phyloP scores from a whole-genome alignment of 1,284 basidiomycete genomes.

The Ceraceosorus bombacis region DNA sequence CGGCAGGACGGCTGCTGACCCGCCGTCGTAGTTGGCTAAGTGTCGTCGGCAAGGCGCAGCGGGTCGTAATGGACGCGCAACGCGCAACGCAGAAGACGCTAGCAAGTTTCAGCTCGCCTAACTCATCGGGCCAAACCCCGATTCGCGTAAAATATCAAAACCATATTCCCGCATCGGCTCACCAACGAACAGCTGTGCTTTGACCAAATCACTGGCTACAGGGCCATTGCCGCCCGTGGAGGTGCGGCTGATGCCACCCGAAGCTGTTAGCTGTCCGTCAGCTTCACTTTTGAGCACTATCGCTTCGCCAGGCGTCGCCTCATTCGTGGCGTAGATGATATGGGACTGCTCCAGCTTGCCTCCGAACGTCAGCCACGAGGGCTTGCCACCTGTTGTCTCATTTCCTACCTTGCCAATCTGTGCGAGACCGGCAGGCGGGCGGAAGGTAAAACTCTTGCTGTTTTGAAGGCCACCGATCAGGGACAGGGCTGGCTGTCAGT shows the following conservation, averaged over 20 bases:
- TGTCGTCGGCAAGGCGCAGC: too few relatives aligned
- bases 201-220: constrained; percentile 10
- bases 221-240: constrained; percentile 8
- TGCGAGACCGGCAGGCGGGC: too few relatives aligned
- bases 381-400: background rate
- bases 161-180: background rate
- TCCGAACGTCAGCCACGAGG: constrained; percentile 4
- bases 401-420: too few relatives aligned
- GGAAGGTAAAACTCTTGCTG: too few relatives aligned
- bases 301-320: background rate
- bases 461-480: too few relatives aligned
- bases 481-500: too few relatives aligned
- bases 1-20: constrained; percentile 15
- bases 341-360: background rate
- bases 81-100: background rate
- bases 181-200: constrained; percentile 8
- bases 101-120: background rate
- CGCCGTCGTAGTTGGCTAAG: constrained; percentile 28
- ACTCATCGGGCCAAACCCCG: background rate
- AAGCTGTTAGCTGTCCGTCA: background rate
- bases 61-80: too few relatives aligned
- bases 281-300: background rate
- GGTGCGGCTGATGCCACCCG: background rate
- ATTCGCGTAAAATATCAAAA: too few relatives aligned
- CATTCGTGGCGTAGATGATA: background rate